Conservation (phyloP, 306 rosid genomes). For the Quercus suber region DNA sequence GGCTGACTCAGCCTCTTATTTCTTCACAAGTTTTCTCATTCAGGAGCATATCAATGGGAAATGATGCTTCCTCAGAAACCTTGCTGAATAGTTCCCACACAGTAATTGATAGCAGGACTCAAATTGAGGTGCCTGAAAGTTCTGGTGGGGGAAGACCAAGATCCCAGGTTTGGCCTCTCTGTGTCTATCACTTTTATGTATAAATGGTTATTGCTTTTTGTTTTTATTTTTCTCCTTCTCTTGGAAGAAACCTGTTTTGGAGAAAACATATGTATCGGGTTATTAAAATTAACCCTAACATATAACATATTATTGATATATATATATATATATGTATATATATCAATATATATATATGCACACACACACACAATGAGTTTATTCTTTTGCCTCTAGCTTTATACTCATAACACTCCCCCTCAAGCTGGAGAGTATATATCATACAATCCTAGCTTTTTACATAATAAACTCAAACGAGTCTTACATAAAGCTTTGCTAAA, state of each 20-base stretch:
- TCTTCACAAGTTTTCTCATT: slow-evolving; percentile 91
- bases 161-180: slow-evolving; percentile 58
- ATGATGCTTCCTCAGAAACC: slow-evolving; percentile 36
- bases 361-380: no score
- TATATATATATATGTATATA: no score
- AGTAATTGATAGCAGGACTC: slow-evolving; percentile 23
- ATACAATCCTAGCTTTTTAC: no score
- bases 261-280: no score
- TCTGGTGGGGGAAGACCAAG: slow-evolving; percentile 43
- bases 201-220: not conserved
- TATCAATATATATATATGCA: no score
- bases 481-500: no score
- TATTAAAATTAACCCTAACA: no score
- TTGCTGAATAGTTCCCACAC: slow-evolving; percentile 35
- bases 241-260: not conserved
- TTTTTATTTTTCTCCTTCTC: not conserved
- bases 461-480: no score
- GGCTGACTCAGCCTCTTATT: slow-evolving; percentile 54
- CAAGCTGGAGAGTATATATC: no score
- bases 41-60: slow-evolving; percentile 63
- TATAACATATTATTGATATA: no score
- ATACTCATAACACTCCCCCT: no score
- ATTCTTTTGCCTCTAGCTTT: no score
- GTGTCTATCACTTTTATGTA: not conserved
- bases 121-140: slow-evolving; percentile 44